phyloP scores from a whole-genome alignment of 345 rosid species.

The Pugionium cornutum region DNA sequence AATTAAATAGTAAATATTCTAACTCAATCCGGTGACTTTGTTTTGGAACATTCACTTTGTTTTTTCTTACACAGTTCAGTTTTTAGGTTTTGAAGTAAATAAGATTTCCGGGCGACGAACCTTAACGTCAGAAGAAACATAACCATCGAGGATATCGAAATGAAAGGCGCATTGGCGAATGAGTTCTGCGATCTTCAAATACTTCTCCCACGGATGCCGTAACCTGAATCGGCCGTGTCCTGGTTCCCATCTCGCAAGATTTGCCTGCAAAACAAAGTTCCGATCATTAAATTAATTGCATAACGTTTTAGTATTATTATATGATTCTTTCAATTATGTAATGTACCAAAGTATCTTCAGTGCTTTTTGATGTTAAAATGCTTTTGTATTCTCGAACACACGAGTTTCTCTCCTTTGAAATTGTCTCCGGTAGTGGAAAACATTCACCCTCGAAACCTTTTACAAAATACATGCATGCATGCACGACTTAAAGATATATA shows the following conservation, averaged over 20 bases:
- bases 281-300: not conserved
- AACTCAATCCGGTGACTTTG: not conserved
- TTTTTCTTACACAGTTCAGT: not conserved
- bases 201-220: constrained; percentile 78
- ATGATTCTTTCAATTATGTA: not conserved
- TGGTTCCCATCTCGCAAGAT: constrained; percentile 91
- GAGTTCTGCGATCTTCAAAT: constrained; percentile 59
- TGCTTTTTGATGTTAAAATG: constrained; percentile 56
- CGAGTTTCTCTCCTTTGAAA: constrained; percentile 43
- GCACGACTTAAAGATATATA: not conserved
- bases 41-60: too few species aligned
- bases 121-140: constrained; percentile 47
- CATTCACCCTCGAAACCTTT: constrained; percentile 66
- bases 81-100: not conserved
- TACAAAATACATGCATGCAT: constrained; percentile 11
- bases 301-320: not conserved
- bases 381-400: constrained; percentile 50
- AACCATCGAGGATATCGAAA: constrained; percentile 63
- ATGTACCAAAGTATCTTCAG: constrained; percentile 67
- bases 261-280: constrained; percentile 47
- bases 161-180: constrained; percentile 76
- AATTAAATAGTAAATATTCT: too few species aligned
- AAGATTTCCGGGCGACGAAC: constrained; percentile 36
- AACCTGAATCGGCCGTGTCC: constrained; percentile 66
- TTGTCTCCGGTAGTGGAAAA: constrained; percentile 41